Evolutionary conservation across 1,284 basidiomycete genomes (phyloP).

Genomic region (Ustilago vetiveriae): DNA sequence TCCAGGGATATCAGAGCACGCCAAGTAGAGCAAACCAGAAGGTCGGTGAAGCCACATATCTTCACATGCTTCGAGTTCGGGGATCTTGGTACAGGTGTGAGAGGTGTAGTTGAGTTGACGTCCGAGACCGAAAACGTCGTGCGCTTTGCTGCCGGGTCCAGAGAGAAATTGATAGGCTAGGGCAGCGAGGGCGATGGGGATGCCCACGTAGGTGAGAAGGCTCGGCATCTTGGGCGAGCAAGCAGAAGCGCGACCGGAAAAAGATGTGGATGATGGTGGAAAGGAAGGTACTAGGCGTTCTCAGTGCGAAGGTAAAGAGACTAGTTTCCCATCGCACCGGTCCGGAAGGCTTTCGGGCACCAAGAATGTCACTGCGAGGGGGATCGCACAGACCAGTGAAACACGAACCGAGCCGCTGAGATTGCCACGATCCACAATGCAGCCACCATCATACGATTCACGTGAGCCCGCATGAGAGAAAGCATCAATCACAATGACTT

Average conservation of each 20-base stretch:
- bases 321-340: too few species aligned
- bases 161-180: conserved; percentile 45
- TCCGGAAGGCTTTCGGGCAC: too few species aligned
- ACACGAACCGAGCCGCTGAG: too few species aligned
- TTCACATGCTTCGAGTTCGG: conserved; percentile 45
- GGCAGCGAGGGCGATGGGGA: conserved; percentile 32
- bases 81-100: conserved; percentile 37
- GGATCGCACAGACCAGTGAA: not conserved
- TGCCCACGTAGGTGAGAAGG: conserved; percentile 28
- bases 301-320: not conserved
- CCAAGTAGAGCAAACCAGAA: conserved; percentile 75
- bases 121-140: conserved; percentile 43
- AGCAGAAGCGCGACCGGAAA: not conserved
- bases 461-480: too few species aligned
- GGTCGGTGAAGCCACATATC: conserved; percentile 60
- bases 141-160: conserved; percentile 33
- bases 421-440: too few species aligned
- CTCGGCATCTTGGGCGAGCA: conserved; percentile 19
- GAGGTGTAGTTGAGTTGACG: conserved; percentile 36
- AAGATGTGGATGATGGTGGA: not conserved
- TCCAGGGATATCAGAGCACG: conserved; percentile 73
- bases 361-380: not conserved
- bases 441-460: too few species aligned
- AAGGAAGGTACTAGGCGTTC: not conserved
- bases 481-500: too few species aligned